These are phyloP conservation scores for Dendrobium catenatum DNA, from an alignment of 106 monocot species.

Conservation along the genomic window DNA sequence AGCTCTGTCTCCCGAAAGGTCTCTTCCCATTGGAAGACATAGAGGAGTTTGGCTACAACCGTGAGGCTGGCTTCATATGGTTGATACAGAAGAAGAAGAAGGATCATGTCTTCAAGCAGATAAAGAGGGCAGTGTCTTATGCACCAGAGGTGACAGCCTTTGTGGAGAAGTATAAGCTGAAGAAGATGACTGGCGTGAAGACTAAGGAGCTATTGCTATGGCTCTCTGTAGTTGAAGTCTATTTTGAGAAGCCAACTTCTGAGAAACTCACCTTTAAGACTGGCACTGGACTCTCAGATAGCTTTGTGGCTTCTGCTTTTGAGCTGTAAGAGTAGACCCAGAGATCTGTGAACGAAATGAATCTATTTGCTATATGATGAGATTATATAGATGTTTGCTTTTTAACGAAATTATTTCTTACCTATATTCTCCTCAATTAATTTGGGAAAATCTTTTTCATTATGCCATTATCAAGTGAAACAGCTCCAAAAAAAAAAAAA, in stretches of 20 bases:
- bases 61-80: too few species aligned
- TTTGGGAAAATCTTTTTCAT: too few species aligned
- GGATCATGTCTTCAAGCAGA: not conserved
- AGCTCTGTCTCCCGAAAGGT: too few species aligned
- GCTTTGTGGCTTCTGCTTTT: slow-evolving; percentile 15
- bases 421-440: not conserved
- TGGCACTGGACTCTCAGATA: slow-evolving; percentile 11
- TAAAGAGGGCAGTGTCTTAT: slow-evolving; percentile 4
- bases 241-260: slow-evolving; percentile 3
- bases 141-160: not conserved
- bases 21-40: not conserved
- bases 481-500: too few species aligned
- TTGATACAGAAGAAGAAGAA: too few species aligned
- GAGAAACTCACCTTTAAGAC: slow-evolving; percentile 16
- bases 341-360: too few species aligned
- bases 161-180: not conserved
- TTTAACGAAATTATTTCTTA: not conserved
- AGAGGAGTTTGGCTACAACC: too few species aligned
- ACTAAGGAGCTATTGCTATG: slow-evolving; percentile 6
- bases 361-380: too few species aligned
- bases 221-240: slow-evolving; percentile 5
- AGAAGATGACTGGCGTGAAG: slow-evolving; percentile 9
- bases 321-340: not conserved
- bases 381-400: too few species aligned
- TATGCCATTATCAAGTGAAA: too few species aligned